Evolutionary conservation across 2,329 filamentous ascomycete genomes (phyloP), one percentile per base, ranked within the genome.

Genomic region (Hypomyces rosellus): DNA sequence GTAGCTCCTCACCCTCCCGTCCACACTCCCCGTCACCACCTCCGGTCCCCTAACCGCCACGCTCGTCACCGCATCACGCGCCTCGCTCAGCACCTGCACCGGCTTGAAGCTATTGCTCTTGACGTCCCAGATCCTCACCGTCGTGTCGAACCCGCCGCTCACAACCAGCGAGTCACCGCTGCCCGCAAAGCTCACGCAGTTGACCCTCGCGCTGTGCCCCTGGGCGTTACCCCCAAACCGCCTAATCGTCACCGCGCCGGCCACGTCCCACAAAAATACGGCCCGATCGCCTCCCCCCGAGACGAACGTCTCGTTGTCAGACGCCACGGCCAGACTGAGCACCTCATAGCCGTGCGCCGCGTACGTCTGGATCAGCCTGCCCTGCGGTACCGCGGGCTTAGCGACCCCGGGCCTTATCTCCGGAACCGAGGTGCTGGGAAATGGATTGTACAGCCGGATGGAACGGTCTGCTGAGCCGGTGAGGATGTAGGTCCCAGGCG

Each of bases 231-330:
- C 78, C 15, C 76, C 76, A 68, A 92, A 93, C 25, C 93, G 79
- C 18, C 88, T 80, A 22, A 87, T 72, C 4, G 92, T 96, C 59
- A 81, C 77, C 15, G 87, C 89, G 3, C 84, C 86, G 43, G 85
- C 77, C 0, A 97, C 93, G 68, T 99, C 93, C 93, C 93, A 97
- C 5, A 96, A 76, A 64, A 96, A 96, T 0, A 96, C 89, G 54
- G 81, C 78, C 59, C 92, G 88, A 72, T 99, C 93, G 52, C 93
- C 93, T 58, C 93, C 93, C 1, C 82, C 81, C n/a, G 85, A 91
- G 9, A 84, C 85, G 67, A 99, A 96, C 40, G 82, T 82, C 57
- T 89, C 80, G 69, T 99, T 99, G 71, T 89, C 85, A 20, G 73
- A 63, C 7, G 81, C 73, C 45, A 96, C 86, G 47, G 80, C 76